Evolutionary conservation across 2,329 filamentous ascomycete species (phyloP).

Genomic region (Fusarium albosuccineum): DNA sequence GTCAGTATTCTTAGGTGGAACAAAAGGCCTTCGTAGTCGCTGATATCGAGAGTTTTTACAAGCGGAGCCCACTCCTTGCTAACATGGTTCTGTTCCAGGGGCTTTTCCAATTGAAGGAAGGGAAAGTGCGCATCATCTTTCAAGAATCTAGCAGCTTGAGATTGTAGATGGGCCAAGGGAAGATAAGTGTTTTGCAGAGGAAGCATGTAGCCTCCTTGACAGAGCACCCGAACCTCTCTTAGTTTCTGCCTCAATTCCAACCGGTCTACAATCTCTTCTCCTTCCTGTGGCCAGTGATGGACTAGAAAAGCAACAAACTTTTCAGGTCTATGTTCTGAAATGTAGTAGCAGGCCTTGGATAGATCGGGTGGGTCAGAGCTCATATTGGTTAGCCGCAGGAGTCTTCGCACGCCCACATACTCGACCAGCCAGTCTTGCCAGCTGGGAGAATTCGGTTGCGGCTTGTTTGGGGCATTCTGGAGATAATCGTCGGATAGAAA

Average conservation of each 20-base stretch:
- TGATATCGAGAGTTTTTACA: not conserved
- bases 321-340: not conserved
- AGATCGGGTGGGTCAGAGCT: not conserved
- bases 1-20: not conserved
- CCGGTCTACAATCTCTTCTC: no score
- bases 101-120: not conserved
- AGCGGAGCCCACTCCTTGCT: not conserved
- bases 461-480: fast-evolving
- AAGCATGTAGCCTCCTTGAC: not conserved
- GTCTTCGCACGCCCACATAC: not conserved
- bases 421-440: conserved; percentile 3
- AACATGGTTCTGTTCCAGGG: not conserved
- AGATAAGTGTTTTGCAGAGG: not conserved
- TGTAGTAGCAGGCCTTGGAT: not conserved
- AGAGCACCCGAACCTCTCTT: not conserved
- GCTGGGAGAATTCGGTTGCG: not conserved
- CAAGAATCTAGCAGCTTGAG: not conserved
- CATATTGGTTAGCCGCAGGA: not conserved
- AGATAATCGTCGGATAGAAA: conserved; percentile 1
- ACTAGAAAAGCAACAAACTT: not conserved
- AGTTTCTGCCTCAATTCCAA: no score
- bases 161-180: not conserved
- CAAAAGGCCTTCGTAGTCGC: not conserved
- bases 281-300: not conserved
- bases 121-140: not conserved